phyloP scores from a whole-genome alignment of 2,329 filamentous ascomycete species.

The Cadophora luteo-olivacea region DNA sequence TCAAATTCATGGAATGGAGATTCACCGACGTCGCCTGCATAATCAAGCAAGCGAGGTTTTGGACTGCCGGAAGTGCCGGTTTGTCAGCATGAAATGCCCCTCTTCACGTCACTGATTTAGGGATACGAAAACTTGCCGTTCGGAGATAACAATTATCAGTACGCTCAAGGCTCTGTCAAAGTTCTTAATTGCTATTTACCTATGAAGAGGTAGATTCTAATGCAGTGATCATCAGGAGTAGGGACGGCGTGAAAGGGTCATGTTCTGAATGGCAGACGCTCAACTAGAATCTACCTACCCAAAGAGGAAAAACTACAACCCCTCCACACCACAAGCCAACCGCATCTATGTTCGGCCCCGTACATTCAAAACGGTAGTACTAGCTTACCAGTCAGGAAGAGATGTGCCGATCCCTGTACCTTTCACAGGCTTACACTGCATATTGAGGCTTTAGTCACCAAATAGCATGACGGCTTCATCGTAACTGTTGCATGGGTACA shows the following conservation, averaged over 20 bases:
- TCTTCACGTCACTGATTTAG: neutral
- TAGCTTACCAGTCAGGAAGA: neutral
- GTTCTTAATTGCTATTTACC: no score
- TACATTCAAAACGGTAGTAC: neutral
- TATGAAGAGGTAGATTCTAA: no score
- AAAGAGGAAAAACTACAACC: neutral
- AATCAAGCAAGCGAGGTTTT: neutral
- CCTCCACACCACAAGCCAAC: neutral
- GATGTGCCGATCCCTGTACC: neutral
- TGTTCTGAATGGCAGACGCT: no score
- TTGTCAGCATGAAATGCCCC: neutral
- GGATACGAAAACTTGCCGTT: neutral
- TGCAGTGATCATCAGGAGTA: no score
- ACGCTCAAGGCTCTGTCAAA: no score
- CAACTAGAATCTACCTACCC: no score
- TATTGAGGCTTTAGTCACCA: slow-evolving; percentile 3
- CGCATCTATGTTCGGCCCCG: neutral
- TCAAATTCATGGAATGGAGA: no score
- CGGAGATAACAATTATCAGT: no score
- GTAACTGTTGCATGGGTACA: neutral
- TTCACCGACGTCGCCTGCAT: neutral
- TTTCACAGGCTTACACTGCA: slow-evolving; percentile 18
- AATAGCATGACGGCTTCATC: neutral
- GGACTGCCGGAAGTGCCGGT: neutral
- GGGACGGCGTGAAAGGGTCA: no score